These are phyloP conservation scores for Marasmius oreades DNA, from an alignment of 1,284 basidiomycete genomes.

Conservation along the genomic window DNA sequence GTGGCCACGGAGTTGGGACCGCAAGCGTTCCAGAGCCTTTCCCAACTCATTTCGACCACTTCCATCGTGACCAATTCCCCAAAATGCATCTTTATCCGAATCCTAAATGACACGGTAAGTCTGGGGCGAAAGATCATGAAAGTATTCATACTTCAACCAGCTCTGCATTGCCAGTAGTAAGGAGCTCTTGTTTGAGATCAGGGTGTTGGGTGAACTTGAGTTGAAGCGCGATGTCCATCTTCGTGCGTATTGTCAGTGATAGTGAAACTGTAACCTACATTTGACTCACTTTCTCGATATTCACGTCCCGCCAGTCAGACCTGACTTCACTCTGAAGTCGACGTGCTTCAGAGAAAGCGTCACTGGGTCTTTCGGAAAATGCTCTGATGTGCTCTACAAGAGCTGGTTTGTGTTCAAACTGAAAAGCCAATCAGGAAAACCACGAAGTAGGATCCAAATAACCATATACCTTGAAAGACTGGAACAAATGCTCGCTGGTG, in stretches of 20 bases:
- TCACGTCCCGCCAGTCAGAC: conserved; percentile 59
- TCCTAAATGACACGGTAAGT: conserved; percentile 34
- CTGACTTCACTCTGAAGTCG: conserved; percentile 57
- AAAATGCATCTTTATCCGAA: conserved; percentile 65
- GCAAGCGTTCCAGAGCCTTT: conserved; percentile 58
- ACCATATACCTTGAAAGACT: conserved; percentile 55
- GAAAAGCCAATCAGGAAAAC: conserved; percentile 38
- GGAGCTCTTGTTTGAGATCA: conserved; percentile 48
- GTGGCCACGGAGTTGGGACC: conserved; percentile 40
- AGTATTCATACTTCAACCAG: conserved; percentile 52
- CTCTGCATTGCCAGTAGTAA: conserved; percentile 56
- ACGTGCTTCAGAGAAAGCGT: conserved; percentile 64
- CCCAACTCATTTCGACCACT: conserved; percentile 69
- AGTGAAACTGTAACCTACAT: background rate
- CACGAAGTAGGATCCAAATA: conserved; percentile 1
- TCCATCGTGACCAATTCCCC: conserved; percentile 61
- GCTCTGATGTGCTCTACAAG: conserved; percentile 63
- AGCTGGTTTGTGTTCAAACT: conserved; percentile 44
- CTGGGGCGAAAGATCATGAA: conserved; percentile 8
- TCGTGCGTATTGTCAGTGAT: background rate
- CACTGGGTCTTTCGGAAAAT: conserved; percentile 53
- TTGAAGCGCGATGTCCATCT: conserved; percentile 61
- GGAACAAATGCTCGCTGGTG: conserved; percentile 67
- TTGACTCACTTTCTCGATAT: conserved; percentile 50
- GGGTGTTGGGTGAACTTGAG: conserved; percentile 64